Conservation (phyloP, 2,329 filamentous ascomycete genomes). For the Myriosclerotinia curreyana region DNA sequence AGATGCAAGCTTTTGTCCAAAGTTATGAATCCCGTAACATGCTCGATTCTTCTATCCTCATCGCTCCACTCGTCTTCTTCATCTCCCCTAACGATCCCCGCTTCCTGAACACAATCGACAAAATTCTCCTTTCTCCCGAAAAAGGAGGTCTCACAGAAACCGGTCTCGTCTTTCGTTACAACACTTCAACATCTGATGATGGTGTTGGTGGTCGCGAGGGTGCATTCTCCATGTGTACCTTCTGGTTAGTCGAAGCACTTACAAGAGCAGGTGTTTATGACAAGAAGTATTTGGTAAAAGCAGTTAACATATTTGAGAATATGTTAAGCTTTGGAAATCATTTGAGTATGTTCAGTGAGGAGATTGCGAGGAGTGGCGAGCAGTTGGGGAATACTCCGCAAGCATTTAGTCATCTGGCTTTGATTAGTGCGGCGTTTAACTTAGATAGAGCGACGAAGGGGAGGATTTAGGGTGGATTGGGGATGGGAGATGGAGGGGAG, state of each 20-base stretch:
- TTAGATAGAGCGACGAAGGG: slow-evolving; percentile 51
- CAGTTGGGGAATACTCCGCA: slow-evolving; percentile 78
- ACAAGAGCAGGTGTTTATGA: slow-evolving; percentile 66
- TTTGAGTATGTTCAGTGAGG: slow-evolving; percentile 74
- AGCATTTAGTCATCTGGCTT: slow-evolving; percentile 72
- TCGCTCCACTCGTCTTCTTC: slow-evolving; percentile 77
- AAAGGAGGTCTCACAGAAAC: slow-evolving; percentile 73
- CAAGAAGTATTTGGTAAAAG: slow-evolving; percentile 57
- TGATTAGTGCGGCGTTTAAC: slow-evolving; percentile 76
- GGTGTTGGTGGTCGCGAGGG: slow-evolving; percentile 73
- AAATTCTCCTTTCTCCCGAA: slow-evolving; percentile 68
- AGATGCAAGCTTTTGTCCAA: slow-evolving; percentile 69
- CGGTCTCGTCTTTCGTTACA: slow-evolving; percentile 72
- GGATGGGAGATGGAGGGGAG: not conserved
- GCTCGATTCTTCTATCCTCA: slow-evolving; percentile 71
- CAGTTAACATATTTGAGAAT: slow-evolving; percentile 72
- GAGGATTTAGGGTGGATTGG: not conserved
- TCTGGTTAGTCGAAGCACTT: slow-evolving; percentile 78
- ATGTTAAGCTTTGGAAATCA: slow-evolving; percentile 76
- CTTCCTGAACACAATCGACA: slow-evolving; percentile 69
- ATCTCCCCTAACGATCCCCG: slow-evolving; percentile 73
- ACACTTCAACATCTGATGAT: slow-evolving; percentile 65
- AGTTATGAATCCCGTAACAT: slow-evolving; percentile 70
- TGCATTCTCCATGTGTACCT: slow-evolving; percentile 78
- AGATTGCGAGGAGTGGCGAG: slow-evolving; percentile 71